Evolutionary conservation across 495 filamentous ascomycete genomes (phyloP).

Genomic region (Recurvomyces mirabilis): DNA sequence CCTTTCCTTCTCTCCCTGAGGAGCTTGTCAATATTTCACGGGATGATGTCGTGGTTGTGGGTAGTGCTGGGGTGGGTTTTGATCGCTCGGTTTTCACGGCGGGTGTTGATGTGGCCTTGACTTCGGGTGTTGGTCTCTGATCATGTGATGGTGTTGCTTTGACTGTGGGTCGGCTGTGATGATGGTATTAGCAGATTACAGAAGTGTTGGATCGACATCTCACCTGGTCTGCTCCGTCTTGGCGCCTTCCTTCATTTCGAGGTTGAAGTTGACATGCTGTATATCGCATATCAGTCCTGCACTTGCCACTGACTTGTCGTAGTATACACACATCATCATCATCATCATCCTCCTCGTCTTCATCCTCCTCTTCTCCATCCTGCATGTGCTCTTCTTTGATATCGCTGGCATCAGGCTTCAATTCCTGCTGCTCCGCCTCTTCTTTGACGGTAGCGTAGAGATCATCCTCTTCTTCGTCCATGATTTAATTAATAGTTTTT

Average conservation of each 20-base stretch:
- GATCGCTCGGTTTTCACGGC: constrained; percentile 33
- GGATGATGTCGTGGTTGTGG: constrained; percentile 30
- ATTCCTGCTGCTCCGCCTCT: constrained; percentile 6
- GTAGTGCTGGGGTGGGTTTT: constrained; percentile 26
- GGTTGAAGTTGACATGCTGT: constrained; percentile 91
- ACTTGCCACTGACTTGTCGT: constrained; percentile 12
- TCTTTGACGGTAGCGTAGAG: constrained; percentile 41
- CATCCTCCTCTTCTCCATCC: constrained; percentile 53
- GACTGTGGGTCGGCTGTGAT: not conserved
- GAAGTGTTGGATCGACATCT: not conserved
- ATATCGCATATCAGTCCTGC: not conserved
- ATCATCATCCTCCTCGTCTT: constrained; percentile 55
- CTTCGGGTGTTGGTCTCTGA: constrained; percentile 13
- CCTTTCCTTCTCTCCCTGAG: constrained; percentile 35
- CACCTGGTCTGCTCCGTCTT: constrained; percentile 57
- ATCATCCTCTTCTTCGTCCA: constrained; percentile 65
- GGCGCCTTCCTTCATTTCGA: constrained; percentile 66
- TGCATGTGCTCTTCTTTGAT: constrained; percentile 27
- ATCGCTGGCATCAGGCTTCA: constrained; percentile 13
- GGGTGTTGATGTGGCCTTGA: constrained; percentile 10
- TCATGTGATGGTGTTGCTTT: not conserved
- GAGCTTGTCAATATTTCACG: constrained; percentile 13
- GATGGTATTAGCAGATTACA: not conserved
- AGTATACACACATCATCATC: constrained; percentile 33
- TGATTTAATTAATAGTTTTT: constrained; percentile 22